Evolutionary conservation across 768 basidiomycete species (phyloP).

Genomic region (Calocybe cyanea): DNA sequence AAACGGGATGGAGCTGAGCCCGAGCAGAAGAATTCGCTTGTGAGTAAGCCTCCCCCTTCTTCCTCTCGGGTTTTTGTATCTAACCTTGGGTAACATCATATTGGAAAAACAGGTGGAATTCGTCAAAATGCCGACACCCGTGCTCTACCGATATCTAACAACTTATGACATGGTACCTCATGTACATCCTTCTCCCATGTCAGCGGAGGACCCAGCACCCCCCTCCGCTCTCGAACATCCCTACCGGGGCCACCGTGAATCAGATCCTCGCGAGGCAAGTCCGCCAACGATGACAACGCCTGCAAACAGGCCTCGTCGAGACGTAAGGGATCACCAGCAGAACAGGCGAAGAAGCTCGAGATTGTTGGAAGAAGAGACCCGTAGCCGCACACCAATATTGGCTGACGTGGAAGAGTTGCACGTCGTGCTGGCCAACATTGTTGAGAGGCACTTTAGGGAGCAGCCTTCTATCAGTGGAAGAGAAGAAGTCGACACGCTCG

Average conservation of each 20-base stretch:
- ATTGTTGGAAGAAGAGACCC: constrained; percentile 50
- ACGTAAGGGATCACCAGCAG: constrained; percentile 46
- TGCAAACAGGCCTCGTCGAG: constrained; percentile 71
- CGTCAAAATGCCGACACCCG: constrained; percentile 57
- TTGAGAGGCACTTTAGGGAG: constrained; percentile 71
- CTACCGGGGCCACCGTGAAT: too few species aligned
- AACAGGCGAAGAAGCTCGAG: constrained; percentile 69
- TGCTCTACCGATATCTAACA: constrained; percentile 68
- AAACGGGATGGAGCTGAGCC: constrained; percentile 33
- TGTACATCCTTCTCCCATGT: constrained; percentile 68
- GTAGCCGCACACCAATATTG: constrained; percentile 57
- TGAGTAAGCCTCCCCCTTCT: constrained; percentile 31
- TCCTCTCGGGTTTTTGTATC: too few species aligned
- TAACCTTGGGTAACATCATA: constrained; percentile 1
- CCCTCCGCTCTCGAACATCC: constrained; percentile 58
- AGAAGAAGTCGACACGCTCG: constrained; percentile 79
- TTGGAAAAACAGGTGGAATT: constrained; percentile 62
- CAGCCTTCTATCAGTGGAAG: constrained; percentile 44
- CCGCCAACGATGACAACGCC: constrained; percentile 52
- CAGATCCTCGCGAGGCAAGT: constrained; percentile 47
- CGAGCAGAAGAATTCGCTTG: constrained; percentile 40
- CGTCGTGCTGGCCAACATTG: constrained; percentile 60
- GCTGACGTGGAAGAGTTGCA: constrained; percentile 71
- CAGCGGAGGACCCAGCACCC: constrained; percentile 64
- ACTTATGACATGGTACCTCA: constrained; percentile 70